Conservation (phyloP, 75 land plant genomes). For the Azolla pinnata region DNA sequence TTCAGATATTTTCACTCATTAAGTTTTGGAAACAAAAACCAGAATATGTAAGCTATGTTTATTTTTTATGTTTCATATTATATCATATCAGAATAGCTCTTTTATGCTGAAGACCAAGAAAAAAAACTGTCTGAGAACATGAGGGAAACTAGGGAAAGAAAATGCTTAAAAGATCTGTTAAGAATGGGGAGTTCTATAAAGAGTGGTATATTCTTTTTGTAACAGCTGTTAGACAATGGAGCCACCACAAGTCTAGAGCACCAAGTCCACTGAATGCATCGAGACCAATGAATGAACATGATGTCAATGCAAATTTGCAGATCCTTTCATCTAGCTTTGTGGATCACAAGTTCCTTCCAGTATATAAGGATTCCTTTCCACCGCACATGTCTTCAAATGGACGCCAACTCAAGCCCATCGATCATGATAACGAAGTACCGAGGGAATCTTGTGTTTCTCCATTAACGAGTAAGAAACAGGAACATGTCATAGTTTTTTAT, state of each 20-base stretch:
- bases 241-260: neutral
- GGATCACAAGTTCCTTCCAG: neutral
- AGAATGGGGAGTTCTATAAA: neutral
- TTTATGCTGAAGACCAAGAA: too few relatives aligned
- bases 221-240: neutral
- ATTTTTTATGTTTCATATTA: too few relatives aligned
- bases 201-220: neutral
- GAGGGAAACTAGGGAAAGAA: neutral
- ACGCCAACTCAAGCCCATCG: neutral
- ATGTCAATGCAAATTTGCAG: slow-evolving; percentile 6
- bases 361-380: neutral
- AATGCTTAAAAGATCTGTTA: neutral
- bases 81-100: too few relatives aligned
- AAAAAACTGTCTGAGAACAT: too few relatives aligned
- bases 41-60: too few relatives aligned
- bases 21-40: too few relatives aligned
- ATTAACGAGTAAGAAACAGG: neutral
- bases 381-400: neutral
- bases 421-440: neutral
- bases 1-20: too few relatives aligned
- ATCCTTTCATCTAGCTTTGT: slow-evolving; percentile 7
- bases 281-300: slow-evolving; percentile 5
- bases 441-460: neutral
- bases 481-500: neutral
- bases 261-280: neutral